These are phyloP conservation scores for Cyclaneusma minus DNA, from an alignment of 2,329 filamentous ascomycete species.

Conservation along the genomic window DNA sequence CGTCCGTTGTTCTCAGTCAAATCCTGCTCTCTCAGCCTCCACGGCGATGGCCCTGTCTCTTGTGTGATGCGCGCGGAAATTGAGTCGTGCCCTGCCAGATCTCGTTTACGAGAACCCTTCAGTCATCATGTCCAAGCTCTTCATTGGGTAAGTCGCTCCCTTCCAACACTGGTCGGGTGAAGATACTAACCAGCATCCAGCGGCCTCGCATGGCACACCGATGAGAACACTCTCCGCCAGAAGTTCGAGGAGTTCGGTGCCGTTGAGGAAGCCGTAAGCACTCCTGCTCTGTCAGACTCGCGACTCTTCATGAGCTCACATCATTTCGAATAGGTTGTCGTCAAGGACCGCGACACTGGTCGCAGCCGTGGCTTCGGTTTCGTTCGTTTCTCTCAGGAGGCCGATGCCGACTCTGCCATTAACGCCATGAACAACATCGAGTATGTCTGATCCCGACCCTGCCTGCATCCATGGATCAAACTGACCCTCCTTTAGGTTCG, in stretches of 20 bases:
- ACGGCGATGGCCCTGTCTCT: conserved; percentile 16
- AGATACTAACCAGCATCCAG: conserved; percentile 28
- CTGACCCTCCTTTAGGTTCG: conserved; percentile 46
- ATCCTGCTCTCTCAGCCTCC: conserved; percentile 13
- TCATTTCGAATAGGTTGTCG: conserved; percentile 55
- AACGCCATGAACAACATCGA: conserved; percentile 74
- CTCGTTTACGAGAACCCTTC: conserved; percentile 16
- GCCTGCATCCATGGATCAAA: conserved; percentile 1
- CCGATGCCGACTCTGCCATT: conserved; percentile 65
- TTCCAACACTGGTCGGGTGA: background rate
- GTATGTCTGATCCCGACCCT: conserved; percentile 35
- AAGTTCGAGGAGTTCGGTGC: conserved; percentile 88
- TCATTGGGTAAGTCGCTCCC: conserved; percentile 65
- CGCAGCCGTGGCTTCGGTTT: conserved; percentile 97
- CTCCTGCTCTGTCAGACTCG: conserved; percentile 1
- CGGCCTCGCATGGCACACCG: conserved; percentile 97
- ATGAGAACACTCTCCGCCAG: conserved; percentile 68
- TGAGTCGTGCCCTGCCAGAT: conserved; percentile 20
- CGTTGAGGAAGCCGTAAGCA: conserved; percentile 88
- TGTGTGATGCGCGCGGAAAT: conserved; percentile 21
- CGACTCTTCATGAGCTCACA: conserved; percentile 5
- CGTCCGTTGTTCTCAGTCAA: conserved; percentile 13
- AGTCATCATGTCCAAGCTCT: conserved; percentile 74
- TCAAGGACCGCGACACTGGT: conserved; percentile 93
- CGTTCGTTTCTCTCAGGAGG: conserved; percentile 69